These are phyloP conservation scores for Coemansia sp. DNA, from an alignment of 192 early-diverging fungal genomes.

Conservation along the genomic window DNA sequence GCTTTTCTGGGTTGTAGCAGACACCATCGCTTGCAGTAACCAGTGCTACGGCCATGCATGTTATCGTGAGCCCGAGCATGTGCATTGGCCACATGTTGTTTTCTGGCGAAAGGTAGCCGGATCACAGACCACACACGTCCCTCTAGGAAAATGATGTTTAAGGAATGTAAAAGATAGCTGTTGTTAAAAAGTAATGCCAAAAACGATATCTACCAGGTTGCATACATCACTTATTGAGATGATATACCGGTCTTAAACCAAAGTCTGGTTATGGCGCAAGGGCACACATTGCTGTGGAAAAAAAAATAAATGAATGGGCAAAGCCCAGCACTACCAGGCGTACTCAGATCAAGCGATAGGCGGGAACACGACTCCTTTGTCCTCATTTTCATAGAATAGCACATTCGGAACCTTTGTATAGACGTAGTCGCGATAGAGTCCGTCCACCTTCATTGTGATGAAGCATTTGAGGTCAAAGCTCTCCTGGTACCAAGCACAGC, in stretches of 20 bases:
- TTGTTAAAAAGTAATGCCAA: neutral
- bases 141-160: too few species aligned
- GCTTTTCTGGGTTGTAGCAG: neutral
- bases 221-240: too few species aligned
- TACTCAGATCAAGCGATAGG: neutral
- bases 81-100: neutral
- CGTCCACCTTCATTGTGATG: slow-evolving; percentile 66
- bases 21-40: neutral
- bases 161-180: neutral
- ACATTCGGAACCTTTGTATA: slow-evolving; percentile 52
- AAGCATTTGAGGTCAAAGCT: slow-evolving; percentile 61
- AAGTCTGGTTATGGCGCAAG: slow-evolving; percentile 1
- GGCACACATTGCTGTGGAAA: neutral
- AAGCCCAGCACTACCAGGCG: too few species aligned
- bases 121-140: too few species aligned
- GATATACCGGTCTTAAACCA: neutral
- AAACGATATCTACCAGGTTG: neutral
- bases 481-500: slow-evolving; percentile 51
- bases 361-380: slow-evolving; percentile 25
- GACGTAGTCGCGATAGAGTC: slow-evolving; percentile 62
- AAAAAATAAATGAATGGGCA: too few species aligned
- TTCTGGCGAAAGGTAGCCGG: neutral
- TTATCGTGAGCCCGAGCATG: neutral
- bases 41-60: neutral
- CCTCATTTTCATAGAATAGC: slow-evolving; percentile 38